Evolutionary conservation across 768 basidiomycete genomes (phyloP), one percentile per base, ranked within the genome.

Genomic region (Suillus americanus): DNA sequence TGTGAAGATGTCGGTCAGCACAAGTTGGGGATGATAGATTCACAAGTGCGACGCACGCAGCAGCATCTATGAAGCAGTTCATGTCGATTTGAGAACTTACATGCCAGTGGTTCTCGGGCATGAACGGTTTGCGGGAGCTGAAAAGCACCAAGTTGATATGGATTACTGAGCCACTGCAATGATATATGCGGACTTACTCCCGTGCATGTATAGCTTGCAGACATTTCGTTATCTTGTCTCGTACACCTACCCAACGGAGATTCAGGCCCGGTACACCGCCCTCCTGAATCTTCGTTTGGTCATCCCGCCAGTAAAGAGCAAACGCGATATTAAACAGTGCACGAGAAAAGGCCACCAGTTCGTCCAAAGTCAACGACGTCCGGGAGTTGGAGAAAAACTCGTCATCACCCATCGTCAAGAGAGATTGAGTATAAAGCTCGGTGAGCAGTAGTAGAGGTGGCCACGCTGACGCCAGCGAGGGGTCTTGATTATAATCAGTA

Each of bases 391-490:
- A 85, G 73, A 97, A 97, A 79, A 99, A 98, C 74, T 99, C 97
- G 76, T 98, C 97, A 70, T 99, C 97, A 1, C 93, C 93, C 84
- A 99, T 92, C 0, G 95, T 95, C 38, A 94, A 81, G 38, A 99
- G 83, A 1, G 89, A 85, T 65, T 96, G 91, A 2, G 87, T 83
- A 75, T 97, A 97, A 13, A 97, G 75, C 60, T 96, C 90, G 1
- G 86, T 83, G 9, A 96, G 84, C 62, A 97, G 83, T 9, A 98
- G 78, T 1, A 99, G 76, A 3, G 90, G 81, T 0, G 89, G 83
- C 87, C 92, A 95, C 12, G 79, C 74, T 0, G 75, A 30, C 0
- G 77, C 78, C 61, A 85, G 77, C 2, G 77, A 72, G 0, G 82
- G 74, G 65, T 88, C 88, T 83, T 62, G 16, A 62, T 16, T 65